Evolutionary conservation across 192 early-diverging fungal species (phyloP), one percentile per base, ranked within the genome.

Genomic region (Backusella sp.): DNA sequence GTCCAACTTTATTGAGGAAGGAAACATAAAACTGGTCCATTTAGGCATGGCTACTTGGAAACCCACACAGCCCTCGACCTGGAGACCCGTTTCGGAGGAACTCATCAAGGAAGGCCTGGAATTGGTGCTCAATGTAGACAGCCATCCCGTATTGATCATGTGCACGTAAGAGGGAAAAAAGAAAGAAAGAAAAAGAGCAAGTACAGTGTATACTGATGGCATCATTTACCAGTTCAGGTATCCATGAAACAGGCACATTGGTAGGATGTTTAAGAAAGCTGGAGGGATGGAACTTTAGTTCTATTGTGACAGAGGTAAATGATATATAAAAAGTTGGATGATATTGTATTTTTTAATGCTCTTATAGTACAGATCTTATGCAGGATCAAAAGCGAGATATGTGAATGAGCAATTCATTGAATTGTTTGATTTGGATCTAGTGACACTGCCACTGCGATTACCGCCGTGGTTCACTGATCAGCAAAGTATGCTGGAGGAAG

Each of bases 241-340:
- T 97, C 15, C 92, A 96, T 70, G 97, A 99, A 78, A 98, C 96
- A 1, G 97, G 97, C 6, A 93, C 91, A 3, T 84, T 98, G 49
- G 89, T 99, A 66, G 97, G 97, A 8, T 99, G 97, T 74, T 79
- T 99, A 68, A 86, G 97, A 30, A 96, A 95, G 75, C 83, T 98
- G 72, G 95, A 97, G 80, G 87, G 92, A 37, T 99, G 96, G 97
- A 98, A 98, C 79, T 96, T 98, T 76, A 98, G 96, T 76, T 95
- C 96, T 1, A 98, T 97, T 75, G 89, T 97, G 46, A 91, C 91
- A n/a, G 97, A 99, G 86, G 92, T 91, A 87, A 53, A 4, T 32
- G 2, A 62, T 9, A 49, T 9, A 14, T 9, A 39, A 8, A 21
- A 15, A 30, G 4, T 35, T 66, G 28, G 28, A 69, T n/a, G 5